Evolutionary conservation across 1,284 basidiomycete species (phyloP).

Genomic region (Apiotrichum veenhuisii): DNA sequence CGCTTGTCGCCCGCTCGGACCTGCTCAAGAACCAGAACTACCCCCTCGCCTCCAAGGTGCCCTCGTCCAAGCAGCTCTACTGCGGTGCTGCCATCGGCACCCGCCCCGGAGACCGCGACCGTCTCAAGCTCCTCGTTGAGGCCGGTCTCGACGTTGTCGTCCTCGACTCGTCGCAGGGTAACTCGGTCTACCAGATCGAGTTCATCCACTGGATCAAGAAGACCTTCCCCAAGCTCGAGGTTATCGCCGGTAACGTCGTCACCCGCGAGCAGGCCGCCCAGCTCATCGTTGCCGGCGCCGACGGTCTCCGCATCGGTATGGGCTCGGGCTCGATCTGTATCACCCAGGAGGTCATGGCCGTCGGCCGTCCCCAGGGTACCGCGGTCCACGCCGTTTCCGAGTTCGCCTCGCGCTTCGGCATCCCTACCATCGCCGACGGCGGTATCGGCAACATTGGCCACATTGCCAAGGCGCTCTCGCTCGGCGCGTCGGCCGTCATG

Average conservation of each 20-base stretch:
- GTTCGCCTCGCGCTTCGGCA: constrained; percentile 82
- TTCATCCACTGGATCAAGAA: constrained; percentile 94
- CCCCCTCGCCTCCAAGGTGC: constrained; percentile 89
- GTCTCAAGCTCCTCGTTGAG: constrained; percentile 80
- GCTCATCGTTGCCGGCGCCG: constrained; percentile 90
- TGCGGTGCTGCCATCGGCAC: constrained; percentile 97
- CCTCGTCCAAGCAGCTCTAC: constrained; percentile 90
- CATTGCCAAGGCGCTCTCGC: constrained; percentile 91
- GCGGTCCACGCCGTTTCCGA: constrained; percentile 94
- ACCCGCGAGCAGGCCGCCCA: constrained; percentile 95
- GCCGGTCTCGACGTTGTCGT: constrained; percentile 95
- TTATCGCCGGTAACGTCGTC: constrained; percentile 96
- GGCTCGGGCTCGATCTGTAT: constrained; percentile 98
- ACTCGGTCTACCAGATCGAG: constrained; percentile 89
- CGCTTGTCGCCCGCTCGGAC: constrained; percentile 91
- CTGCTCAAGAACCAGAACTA: constrained; percentile 97
- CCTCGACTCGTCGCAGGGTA: constrained; percentile 95
- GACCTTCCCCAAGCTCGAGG: constrained; percentile 77
- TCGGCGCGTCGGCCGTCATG: constrained; percentile 96
- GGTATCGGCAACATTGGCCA: constrained; percentile 95
- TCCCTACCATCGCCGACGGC: constrained; percentile 97
- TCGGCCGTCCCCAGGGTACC: constrained; percentile 94
- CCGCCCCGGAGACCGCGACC: constrained; percentile 79
- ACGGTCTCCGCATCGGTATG: constrained; percentile 94
- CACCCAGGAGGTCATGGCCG: constrained; percentile 99